phyloP scores from a whole-genome alignment of 225 moss, liverwort and hornwort genomes.

The Sphagnum contortum region DNA sequence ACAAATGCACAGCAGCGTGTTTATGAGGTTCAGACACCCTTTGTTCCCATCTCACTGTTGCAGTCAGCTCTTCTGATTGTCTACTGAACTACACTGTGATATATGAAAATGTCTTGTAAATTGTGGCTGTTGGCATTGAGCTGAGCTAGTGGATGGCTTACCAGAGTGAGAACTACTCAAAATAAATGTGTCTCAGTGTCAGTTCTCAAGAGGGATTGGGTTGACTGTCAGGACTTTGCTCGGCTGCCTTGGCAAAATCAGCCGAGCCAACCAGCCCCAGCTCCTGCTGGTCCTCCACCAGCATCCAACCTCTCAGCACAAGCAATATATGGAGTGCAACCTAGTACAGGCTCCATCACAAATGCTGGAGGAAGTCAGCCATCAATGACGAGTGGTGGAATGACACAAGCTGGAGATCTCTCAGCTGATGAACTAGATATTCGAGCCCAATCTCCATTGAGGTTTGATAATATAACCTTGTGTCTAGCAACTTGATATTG shows the following conservation, averaged over 20 bases:
- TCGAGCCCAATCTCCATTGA: slow-evolving; percentile 23
- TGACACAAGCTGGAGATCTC: slow-evolving; percentile 34
- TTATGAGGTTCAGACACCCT: slow-evolving; percentile 51
- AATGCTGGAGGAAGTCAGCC: slow-evolving; percentile 27
- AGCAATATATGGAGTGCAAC: slow-evolving; percentile 34
- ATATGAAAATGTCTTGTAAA: no score
- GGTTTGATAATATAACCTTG: slow-evolving; percentile 14
- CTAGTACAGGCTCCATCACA: slow-evolving; percentile 14
- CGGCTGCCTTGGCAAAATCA: slow-evolving; percentile 96
- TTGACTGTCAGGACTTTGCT: slow-evolving; percentile 58
- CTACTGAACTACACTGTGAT: no score
- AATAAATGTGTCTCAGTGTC: no score
- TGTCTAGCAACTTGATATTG: neutral
- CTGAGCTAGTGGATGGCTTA: no score
- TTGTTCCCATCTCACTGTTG: neutral
- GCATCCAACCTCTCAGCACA: slow-evolving; percentile 43
- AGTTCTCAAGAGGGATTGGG: neutral
- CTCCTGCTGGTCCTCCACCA: slow-evolving; percentile 49
- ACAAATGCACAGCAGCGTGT: slow-evolving; percentile 73
- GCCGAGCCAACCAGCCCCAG: slow-evolving; percentile 53
- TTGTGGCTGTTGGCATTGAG: no score
- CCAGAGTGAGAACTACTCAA: no score
- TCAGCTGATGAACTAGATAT: slow-evolving; percentile 53
- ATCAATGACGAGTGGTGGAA: slow-evolving; percentile 15
- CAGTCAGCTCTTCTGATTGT: no score